Percentiles rank a stretch among this genome's conserved stretches.
These are phyloP conservation scores for Quercus berberidifolia DNA, from an alignment of 306 rosid genomes.

Conservation along the genomic window DNA sequence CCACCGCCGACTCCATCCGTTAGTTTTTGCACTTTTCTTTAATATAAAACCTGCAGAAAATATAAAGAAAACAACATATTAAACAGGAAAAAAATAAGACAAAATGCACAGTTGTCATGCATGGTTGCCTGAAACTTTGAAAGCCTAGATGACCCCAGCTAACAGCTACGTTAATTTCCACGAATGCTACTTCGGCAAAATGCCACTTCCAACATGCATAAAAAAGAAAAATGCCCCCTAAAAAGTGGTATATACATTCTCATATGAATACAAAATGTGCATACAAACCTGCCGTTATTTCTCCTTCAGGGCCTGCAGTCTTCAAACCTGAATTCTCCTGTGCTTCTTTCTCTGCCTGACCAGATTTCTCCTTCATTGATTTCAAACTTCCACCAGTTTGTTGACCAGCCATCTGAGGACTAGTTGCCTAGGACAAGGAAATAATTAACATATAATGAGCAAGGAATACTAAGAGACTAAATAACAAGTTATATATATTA, in stretches of 20 bases:
- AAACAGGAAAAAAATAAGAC: too few relatives aligned
- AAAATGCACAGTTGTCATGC: not conserved
- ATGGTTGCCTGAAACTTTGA: not conserved
- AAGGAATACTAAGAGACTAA: constrained; percentile 1
- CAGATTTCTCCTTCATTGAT: constrained; percentile 79
- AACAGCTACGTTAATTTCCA: too few relatives aligned
- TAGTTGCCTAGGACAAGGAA: constrained; percentile 56
- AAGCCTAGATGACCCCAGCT: too few relatives aligned
- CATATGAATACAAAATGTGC: not conserved
- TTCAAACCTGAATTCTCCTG: constrained; percentile 83
- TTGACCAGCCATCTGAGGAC: constrained; percentile 69
- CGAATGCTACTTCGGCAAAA: not conserved
- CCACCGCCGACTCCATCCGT: constrained; percentile 97
- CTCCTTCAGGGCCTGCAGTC: constrained; percentile 96
- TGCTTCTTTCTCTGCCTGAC: constrained; percentile 77
- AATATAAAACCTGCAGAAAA: constrained; percentile 63
- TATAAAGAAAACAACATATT: not conserved
- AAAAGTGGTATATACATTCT: not conserved
- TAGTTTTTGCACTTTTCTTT: constrained; percentile 90
- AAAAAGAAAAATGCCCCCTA: not conserved
- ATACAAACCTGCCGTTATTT: constrained; percentile 90
- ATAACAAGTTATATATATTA: not conserved
- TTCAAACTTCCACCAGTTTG: constrained; percentile 89
- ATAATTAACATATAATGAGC: constrained; percentile 16
- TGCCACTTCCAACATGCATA: not conserved